These are phyloP conservation scores for Podosphaera fusca DNA, from an alignment of 2,329 filamentous ascomycete genomes.

Conservation along the genomic window DNA sequence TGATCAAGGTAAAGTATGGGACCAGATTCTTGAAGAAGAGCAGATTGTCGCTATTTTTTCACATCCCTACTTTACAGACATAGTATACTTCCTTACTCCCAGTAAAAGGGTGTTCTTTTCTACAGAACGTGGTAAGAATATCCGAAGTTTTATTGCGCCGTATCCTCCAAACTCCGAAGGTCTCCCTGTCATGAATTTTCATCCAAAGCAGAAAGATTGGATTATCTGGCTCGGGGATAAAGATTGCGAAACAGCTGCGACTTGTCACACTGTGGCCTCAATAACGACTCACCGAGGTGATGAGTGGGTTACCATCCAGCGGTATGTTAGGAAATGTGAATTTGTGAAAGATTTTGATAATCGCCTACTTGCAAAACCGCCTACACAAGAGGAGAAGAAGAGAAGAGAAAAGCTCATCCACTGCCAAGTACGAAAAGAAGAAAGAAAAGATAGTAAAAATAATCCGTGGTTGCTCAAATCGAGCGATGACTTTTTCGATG, in stretches of 20 bases:
- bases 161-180: constrained; percentile 22
- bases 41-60: constrained; percentile 48
- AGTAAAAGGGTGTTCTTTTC: constrained; percentile 52
- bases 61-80: constrained; percentile 62
- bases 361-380: constrained; percentile 13
- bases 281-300: constrained; percentile 60
- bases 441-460: constrained; percentile 37
- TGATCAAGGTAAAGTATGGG: constrained; percentile 80
- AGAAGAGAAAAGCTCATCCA: constrained; percentile 22
- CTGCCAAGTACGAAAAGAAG: constrained; percentile 37
- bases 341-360: constrained; percentile 50
- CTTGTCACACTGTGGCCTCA: constrained; percentile 52
- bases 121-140: constrained; percentile 49
- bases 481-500: constrained; percentile 55
- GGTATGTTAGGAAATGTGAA: constrained; percentile 60
- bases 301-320: constrained; percentile 52
- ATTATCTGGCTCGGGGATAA: constrained; percentile 65
- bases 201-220: constrained; percentile 70
- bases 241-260: constrained; percentile 34
- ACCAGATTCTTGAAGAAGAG: constrained; percentile 43
- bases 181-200: constrained; percentile 46
- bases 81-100: constrained; percentile 64
- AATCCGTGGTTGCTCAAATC: constrained; percentile 48
- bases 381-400: constrained; percentile 23
- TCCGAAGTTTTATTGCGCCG: constrained; percentile 52